These are phyloP conservation scores for Ophioceras dolichostomum DNA, from an alignment of 2,329 filamentous ascomycete genomes.

Conservation along the genomic window DNA sequence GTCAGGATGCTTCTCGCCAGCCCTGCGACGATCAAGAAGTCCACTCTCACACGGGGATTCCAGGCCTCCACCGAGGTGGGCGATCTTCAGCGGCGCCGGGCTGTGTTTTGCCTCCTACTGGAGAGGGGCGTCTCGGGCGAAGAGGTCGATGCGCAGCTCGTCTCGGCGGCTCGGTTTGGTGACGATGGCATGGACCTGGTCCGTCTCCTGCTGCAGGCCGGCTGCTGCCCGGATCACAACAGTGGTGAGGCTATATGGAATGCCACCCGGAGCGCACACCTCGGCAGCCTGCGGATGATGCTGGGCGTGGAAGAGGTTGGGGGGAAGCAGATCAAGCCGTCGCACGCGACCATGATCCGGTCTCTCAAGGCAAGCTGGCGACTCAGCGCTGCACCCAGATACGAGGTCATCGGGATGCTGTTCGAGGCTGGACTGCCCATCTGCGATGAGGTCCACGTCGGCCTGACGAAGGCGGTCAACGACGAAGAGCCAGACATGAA, in stretches of 20 bases:
- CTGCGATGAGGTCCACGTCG: slow-evolving; percentile 36
- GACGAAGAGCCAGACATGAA: slow-evolving; percentile 33
- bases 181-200: slow-evolving; percentile 35
- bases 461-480: slow-evolving; percentile 37
- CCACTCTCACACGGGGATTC: slow-evolving; percentile 36
- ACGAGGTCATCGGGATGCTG: slow-evolving; percentile 34
- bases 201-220: slow-evolving; percentile 34
- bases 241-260: slow-evolving; percentile 43
- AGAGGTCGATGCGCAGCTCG: slow-evolving; percentile 37
- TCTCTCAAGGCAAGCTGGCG: slow-evolving; percentile 43
- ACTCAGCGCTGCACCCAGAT: slow-evolving; percentile 33
- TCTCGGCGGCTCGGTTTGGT: slow-evolving; percentile 38
- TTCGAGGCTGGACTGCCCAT: slow-evolving; percentile 36
- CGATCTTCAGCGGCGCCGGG: slow-evolving; percentile 33
- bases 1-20: slow-evolving; percentile 33
- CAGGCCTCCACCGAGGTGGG: slow-evolving; percentile 41
- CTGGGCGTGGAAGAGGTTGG: slow-evolving; percentile 31
- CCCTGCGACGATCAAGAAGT: slow-evolving; percentile 22
- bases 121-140: slow-evolving; percentile 36
- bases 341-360: slow-evolving; percentile 31
- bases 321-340: slow-evolving; percentile 30
- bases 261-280: slow-evolving; percentile 36
- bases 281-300: slow-evolving; percentile 36
- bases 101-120: slow-evolving; percentile 38
- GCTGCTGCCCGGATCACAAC: slow-evolving; percentile 42